These are phyloP conservation scores for Hypoxylon subgilvum DNA, from an alignment of 495 filamentous ascomycete genomes.

Conservation along the genomic window DNA sequence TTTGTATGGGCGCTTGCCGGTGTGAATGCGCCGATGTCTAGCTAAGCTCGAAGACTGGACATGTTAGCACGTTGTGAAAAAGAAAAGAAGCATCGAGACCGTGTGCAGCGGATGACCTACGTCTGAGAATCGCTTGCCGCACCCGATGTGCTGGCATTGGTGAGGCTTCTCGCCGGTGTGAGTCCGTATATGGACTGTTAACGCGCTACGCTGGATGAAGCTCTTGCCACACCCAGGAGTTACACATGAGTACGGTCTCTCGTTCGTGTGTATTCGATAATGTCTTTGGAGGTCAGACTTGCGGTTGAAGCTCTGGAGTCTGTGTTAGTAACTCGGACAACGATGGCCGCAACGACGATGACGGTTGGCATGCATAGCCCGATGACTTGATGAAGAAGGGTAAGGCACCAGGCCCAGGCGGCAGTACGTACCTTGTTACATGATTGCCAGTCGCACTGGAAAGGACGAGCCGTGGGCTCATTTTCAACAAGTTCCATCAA, in stretches of 20 bases:
- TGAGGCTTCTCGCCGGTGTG: constrained; percentile 93
- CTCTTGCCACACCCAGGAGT: constrained; percentile 78
- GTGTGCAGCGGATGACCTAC: constrained; percentile 59
- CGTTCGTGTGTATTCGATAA: constrained; percentile 89
- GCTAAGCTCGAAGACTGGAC: constrained; percentile 83
- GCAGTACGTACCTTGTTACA: constrained; percentile 57
- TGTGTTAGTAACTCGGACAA: constrained; percentile 31
- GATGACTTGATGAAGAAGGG: too few relatives aligned
- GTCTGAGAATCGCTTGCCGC: constrained; percentile 85
- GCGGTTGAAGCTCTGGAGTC: constrained; percentile 82
- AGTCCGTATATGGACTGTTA: constrained; percentile 85
- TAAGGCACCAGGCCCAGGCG: background rate
- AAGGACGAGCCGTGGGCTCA: constrained; percentile 58
- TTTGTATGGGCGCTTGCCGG: constrained; percentile 82
- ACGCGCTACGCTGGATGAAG: constrained; percentile 87
- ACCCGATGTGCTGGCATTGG: constrained; percentile 77
- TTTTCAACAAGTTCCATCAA: constrained; percentile 61
- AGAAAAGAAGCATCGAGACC: background rate
- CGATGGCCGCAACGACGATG: background rate
- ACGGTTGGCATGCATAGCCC: background rate
- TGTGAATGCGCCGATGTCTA: constrained; percentile 85
- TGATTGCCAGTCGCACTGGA: constrained; percentile 58
- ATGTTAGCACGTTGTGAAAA: constrained; percentile 46
- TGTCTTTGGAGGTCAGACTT: constrained; percentile 90
- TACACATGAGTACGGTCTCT: constrained; percentile 78